Conservation (phyloP, 2,329 filamentous ascomycete genomes). For the Diaporthe vaccinii region DNA sequence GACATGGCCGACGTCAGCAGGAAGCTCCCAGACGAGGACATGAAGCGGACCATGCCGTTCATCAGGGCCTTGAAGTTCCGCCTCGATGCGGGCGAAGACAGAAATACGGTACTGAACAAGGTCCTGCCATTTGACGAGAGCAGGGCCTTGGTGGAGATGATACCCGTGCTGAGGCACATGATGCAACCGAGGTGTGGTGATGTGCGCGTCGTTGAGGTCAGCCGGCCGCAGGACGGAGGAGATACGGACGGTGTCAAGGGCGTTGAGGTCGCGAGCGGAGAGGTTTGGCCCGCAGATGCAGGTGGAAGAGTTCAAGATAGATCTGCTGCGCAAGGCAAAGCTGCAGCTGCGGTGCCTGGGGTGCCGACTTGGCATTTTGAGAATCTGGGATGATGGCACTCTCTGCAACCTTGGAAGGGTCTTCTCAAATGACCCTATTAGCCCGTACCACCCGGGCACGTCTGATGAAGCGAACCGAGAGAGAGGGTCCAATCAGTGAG, state of each 20-base stretch:
- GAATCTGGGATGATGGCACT: conserved; percentile 2
- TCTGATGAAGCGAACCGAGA: neutral
- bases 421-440: neutral
- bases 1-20: conserved; percentile 1
- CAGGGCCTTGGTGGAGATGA: conserved; percentile 5
- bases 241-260: conserved; percentile 1
- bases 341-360: conserved; percentile 7
- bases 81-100: conserved; percentile 8
- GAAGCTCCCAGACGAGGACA: conserved; percentile 2
- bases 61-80: neutral
- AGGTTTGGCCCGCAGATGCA: conserved; percentile 9
- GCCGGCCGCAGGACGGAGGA: conserved; percentile 1
- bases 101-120: conserved; percentile 9
- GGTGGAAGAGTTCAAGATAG: conserved; percentile 1
- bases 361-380: conserved; percentile 5
- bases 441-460: neutral
- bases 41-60: conserved; percentile 1
- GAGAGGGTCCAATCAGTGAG: neutral
- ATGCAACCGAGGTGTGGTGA: conserved; percentile 5
- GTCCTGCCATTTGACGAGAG: conserved; percentile 7
- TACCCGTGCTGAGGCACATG: conserved; percentile 9
- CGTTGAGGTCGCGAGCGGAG: conserved; percentile 8
- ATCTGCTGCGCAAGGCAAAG: conserved; percentile 1
- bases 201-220: conserved; percentile 2
- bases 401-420: neutral